Conservation (phyloP, 2,329 filamentous ascomycete species). For the Fusarium sp. region DNA sequence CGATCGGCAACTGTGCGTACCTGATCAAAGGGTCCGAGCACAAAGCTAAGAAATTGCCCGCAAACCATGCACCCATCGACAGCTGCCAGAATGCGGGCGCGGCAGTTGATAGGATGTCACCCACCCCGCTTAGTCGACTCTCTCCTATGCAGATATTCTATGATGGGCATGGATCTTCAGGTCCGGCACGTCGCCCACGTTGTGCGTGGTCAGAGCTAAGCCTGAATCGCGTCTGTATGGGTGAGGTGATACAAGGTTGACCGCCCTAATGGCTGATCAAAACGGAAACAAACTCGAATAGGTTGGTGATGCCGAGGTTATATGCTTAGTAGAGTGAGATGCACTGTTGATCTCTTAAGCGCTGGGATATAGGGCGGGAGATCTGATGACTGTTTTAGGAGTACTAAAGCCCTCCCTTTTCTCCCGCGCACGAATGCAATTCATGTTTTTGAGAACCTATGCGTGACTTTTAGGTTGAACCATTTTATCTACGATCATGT, state of each 20-base stretch:
- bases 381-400: too few relatives aligned
- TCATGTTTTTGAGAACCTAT: not conserved
- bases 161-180: not conserved
- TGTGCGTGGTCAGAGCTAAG: not conserved
- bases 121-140: too few relatives aligned
- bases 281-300: too few relatives aligned
- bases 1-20: not conserved
- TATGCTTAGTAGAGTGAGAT: too few relatives aligned
- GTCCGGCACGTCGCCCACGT: not conserved
- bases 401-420: not conserved
- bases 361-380: too few relatives aligned
- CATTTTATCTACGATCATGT: not conserved
- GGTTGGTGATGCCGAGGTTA: not conserved
- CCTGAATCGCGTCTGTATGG: not conserved
- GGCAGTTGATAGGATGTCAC: not conserved
- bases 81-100: not conserved
- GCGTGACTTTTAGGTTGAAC: too few relatives aligned
- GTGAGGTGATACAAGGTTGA: not conserved
- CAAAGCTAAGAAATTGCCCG: not conserved
- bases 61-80: not conserved
- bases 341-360: too few relatives aligned
- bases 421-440: not conserved
- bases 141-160: not conserved
- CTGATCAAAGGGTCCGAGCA: not conserved
- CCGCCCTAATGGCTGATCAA: not conserved